Percentiles rank a stretch among this genome's conserved stretches.
Conservation (phyloP, 257 asterid species). For the Knoxia roxburghii region DNA sequence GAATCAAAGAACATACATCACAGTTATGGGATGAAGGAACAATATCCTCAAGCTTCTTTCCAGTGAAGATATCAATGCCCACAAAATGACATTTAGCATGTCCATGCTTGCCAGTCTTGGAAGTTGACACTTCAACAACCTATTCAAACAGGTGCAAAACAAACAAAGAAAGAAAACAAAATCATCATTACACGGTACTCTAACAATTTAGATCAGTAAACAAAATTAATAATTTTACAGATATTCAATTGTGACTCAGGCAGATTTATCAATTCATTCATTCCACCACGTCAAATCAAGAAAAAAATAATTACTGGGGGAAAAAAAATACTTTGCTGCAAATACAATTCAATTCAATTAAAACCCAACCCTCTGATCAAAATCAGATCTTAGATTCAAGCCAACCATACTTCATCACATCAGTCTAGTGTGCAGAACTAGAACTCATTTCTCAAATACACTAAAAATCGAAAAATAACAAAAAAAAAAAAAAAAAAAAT, state of each 20-base stretch:
- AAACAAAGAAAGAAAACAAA: neutral
- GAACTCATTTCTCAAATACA: too few species aligned
- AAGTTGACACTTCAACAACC: slow-evolving; percentile 95
- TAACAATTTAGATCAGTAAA: neutral
- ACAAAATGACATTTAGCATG: slow-evolving; percentile 95
- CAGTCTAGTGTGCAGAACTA: too few species aligned
- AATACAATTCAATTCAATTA: neutral
- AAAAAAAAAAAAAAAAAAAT: too few species aligned
- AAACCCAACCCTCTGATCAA: neutral
- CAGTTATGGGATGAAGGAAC: slow-evolving; percentile 97
- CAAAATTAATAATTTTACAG: neutral
- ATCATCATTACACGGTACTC: neutral
- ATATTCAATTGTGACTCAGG: too few species aligned
- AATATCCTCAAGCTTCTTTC: slow-evolving; percentile 89
- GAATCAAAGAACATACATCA: slow-evolving; percentile 53
- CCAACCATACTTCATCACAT: too few species aligned
- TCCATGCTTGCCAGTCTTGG: slow-evolving; percentile 96
- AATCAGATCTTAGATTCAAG: slow-evolving; percentile 3
- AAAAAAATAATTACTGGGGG: too few species aligned
- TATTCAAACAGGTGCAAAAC: slow-evolving; percentile 10
- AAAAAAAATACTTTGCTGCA: too few species aligned
- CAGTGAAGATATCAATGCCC: slow-evolving; percentile 77
- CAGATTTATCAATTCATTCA: too few species aligned
- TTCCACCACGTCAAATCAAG: too few species aligned
- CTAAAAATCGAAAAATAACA: too few species aligned